Evolutionary conservation across 1,139 yeast species (phyloP).

Genomic region (Arxiozyma heterogenica): DNA sequence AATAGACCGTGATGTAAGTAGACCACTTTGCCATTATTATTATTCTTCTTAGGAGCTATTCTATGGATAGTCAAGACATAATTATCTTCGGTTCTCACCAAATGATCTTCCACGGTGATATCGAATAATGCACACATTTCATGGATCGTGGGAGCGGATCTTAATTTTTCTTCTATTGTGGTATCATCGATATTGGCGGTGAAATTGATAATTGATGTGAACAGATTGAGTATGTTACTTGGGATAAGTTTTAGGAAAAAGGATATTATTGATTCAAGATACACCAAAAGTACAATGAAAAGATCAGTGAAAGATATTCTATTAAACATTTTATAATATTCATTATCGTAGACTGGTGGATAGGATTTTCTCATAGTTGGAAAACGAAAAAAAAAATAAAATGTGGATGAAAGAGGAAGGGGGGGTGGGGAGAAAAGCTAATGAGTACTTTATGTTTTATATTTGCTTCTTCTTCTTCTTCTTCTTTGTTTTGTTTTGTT

Average conservation of each 20-base stretch:
- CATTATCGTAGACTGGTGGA: constrained; percentile 1
- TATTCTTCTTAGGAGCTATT: constrained; percentile 35
- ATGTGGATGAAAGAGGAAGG: background rate
- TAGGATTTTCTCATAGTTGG: background rate
- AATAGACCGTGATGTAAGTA: constrained; percentile 86
- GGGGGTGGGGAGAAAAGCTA: background rate
- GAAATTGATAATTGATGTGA: constrained; percentile 19
- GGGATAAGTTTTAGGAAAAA: constrained; percentile 28
- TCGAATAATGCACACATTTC: constrained; percentile 59
- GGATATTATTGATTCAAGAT: constrained; percentile 30
- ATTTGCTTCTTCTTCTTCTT: background rate
- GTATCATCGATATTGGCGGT: constrained; percentile 16
- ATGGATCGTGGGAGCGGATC: constrained; percentile 44
- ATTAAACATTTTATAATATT: constrained; percentile 3
- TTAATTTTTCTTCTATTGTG: constrained; percentile 30
- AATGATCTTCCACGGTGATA: constrained; percentile 59
- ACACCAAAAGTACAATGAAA: constrained; percentile 29
- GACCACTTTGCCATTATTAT: constrained; percentile 40
- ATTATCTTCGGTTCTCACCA: constrained; percentile 42
- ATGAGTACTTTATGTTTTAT: background rate
- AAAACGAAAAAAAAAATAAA: too few relatives aligned
- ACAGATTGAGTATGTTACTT: constrained; percentile 15
- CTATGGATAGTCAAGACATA: constrained; percentile 48
- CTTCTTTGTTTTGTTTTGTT: background rate
- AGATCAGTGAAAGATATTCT: constrained; percentile 25